Evolutionary conservation across 2,329 filamentous ascomycete species (phyloP).

Genomic region (Lasiodiplodia sp.): DNA sequence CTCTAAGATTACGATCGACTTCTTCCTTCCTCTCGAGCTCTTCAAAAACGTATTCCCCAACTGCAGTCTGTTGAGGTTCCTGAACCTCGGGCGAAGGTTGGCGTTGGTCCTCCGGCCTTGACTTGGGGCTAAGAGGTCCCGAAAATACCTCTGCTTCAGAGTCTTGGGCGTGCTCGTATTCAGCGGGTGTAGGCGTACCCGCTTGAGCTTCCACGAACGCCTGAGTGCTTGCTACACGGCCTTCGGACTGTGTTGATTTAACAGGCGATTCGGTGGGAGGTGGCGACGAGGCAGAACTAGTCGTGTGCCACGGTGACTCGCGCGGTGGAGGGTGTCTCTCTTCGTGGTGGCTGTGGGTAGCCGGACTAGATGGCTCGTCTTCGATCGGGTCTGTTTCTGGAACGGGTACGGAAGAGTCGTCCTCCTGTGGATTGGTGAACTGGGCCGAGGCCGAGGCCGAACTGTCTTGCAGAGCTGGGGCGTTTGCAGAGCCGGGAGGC

Average conservation of each 20-base stretch:
- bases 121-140: not conserved
- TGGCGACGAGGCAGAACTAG: constrained; percentile 17
- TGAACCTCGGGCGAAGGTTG: not conserved
- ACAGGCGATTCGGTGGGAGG: constrained; percentile 12
- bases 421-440: constrained; percentile 16
- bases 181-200: not conserved
- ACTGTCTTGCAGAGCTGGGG: not conserved
- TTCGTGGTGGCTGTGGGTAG: not conserved
- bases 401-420: constrained; percentile 25
- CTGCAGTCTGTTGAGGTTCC: not conserved
- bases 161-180: not conserved
- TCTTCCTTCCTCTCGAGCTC: not conserved
- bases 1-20: not conserved
- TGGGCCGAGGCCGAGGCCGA: constrained; percentile 15
- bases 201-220: not conserved
- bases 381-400: constrained; percentile 31
- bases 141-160: not conserved
- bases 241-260: constrained; percentile 12
- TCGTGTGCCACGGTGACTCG: constrained; percentile 8
- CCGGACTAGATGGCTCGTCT: constrained; percentile 21
- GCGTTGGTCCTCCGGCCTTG: not conserved
- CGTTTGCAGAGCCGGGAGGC: not conserved
- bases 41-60: not conserved
- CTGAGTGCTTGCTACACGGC: not conserved
- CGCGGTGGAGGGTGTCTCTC: not conserved